A percentile compares a stretch with the other conserved stretches of the same genome.
Conservation (phyloP, 495 filamentous ascomycete genomes). For the Venustampulla echinocandica region DNA sequence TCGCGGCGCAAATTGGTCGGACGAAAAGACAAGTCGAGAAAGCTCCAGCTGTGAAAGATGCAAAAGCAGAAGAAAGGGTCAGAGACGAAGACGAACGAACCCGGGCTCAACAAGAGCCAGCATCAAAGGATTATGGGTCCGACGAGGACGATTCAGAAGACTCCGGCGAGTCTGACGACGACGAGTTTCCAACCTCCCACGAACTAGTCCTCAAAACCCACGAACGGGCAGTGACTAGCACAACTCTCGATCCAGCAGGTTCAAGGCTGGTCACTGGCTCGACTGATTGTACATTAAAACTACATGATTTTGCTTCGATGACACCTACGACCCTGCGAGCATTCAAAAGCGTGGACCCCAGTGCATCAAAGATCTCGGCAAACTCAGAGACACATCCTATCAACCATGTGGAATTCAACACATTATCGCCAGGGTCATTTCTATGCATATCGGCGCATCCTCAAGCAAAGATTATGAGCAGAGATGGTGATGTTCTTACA, state of each 20-base stretch:
- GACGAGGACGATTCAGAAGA: slow-evolving; percentile 48
- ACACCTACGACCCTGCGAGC: slow-evolving; percentile 87
- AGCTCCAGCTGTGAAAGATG: slow-evolving; percentile 22
- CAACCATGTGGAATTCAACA: slow-evolving; percentile 79
- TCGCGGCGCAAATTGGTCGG: slow-evolving; percentile 69
- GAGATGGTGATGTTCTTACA: slow-evolving; percentile 75
- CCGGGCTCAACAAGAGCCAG: slow-evolving; percentile 18
- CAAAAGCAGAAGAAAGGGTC: slow-evolving; percentile 4
- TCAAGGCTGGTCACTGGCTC: slow-evolving; percentile 80
- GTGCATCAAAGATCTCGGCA: slow-evolving; percentile 57
- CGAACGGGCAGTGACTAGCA: slow-evolving; percentile 75
- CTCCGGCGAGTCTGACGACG: slow-evolving; percentile 59
- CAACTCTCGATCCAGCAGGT: slow-evolving; percentile 77
- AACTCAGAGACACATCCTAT: slow-evolving; percentile 78
- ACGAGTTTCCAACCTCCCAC: slow-evolving; percentile 89
- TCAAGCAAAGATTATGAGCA: slow-evolving; percentile 79
- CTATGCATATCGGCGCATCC: slow-evolving; percentile 79
- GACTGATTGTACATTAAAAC: slow-evolving; percentile 80
- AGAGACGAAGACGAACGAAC: neutral
- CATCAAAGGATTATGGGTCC: slow-evolving; percentile 29
- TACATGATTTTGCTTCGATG: slow-evolving; percentile 94
- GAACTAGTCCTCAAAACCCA: slow-evolving; percentile 89
- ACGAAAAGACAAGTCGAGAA: slow-evolving; percentile 51
- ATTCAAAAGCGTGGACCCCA: slow-evolving; percentile 88
- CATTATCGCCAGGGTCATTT: slow-evolving; percentile 67